Evolutionary conservation across 2,329 filamentous ascomycete genomes (phyloP).

Genomic region (Claviceps citrina): DNA sequence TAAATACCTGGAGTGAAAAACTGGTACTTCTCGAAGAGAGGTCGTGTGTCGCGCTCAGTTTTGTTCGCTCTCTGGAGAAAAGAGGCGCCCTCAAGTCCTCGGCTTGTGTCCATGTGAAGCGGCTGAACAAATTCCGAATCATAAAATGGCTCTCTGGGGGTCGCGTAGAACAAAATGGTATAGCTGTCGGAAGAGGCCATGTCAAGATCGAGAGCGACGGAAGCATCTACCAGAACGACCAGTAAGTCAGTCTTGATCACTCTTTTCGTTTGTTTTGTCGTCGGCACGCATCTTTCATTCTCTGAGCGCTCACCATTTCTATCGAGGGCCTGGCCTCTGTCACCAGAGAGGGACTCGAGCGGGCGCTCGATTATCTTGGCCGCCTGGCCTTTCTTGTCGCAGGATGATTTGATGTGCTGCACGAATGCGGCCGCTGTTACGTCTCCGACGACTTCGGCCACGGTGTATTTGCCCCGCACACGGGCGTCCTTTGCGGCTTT

Average conservation of each 20-base stretch:
- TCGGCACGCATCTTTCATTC: too few relatives aligned
- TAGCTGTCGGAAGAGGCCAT: constrained; percentile 33
- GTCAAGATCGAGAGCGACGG: constrained; percentile 34
- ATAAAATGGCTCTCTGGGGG: constrained; percentile 43
- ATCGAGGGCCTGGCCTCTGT: constrained; percentile 28
- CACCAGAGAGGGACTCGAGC: constrained; percentile 25
- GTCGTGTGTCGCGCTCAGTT: constrained; percentile 26
- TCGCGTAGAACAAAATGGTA: constrained; percentile 63
- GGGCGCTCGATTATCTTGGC: constrained; percentile 24
- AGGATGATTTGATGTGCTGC: constrained; percentile 31
- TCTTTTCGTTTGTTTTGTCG: too few relatives aligned
- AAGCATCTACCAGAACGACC: constrained; percentile 24
- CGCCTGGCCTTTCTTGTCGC: constrained; percentile 24
- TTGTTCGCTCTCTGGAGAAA: constrained; percentile 23
- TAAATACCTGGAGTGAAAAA: constrained; percentile 81
- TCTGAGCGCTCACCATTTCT: constrained; percentile 29
- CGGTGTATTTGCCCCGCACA: constrained; percentile 27
- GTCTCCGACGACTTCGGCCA: constrained; percentile 43
- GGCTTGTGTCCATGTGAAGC: constrained; percentile 60
- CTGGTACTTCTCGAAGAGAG: constrained; percentile 83
- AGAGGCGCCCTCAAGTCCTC: constrained; percentile 26
- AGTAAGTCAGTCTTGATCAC: background rate
- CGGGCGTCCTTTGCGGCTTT: constrained; percentile 20
- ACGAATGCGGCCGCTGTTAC: constrained; percentile 26
- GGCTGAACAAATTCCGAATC: constrained; percentile 47